A percentile compares a stretch with the other conserved stretches of the same genome.
These are phyloP conservation scores for Gonium pectorale DNA, from an alignment of 139 green algal genomes.

Conservation along the genomic window DNA sequence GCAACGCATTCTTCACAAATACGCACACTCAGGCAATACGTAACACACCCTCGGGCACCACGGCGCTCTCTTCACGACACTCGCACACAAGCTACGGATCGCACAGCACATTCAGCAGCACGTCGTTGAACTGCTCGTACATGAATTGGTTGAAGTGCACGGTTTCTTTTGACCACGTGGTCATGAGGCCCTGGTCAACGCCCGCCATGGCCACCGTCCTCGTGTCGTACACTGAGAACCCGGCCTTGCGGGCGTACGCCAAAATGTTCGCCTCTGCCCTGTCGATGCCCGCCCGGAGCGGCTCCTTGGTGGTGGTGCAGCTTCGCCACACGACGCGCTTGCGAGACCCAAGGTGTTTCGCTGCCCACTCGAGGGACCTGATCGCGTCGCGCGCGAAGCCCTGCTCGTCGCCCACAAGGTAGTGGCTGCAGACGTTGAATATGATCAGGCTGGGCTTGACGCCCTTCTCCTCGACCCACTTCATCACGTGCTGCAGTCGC, in stretches of 20 bases:
- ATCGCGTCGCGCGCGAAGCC: background rate
- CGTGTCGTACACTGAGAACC: background rate
- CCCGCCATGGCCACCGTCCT: background rate
- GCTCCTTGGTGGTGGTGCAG: background rate
- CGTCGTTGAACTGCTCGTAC: constrained; percentile 22
- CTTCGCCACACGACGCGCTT: background rate
- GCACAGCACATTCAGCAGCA: constrained; percentile 15
- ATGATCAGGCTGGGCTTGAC: background rate
- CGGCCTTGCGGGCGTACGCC: background rate
- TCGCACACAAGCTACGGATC: background rate
- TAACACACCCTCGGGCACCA: too few relatives aligned
- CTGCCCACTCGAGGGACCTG: background rate
- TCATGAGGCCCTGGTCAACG: background rate
- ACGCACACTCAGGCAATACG: too few relatives aligned
- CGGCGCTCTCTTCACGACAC: too few relatives aligned
- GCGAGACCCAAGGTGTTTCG: background rate
- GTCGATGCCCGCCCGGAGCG: background rate
- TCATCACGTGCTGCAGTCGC: background rate
- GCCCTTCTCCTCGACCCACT: background rate
- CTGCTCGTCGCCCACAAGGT: background rate
- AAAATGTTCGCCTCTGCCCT: background rate
- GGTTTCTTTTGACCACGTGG: background rate
- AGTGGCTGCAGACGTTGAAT: background rate
- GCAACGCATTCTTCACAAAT: too few relatives aligned
- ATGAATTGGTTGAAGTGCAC: constrained; percentile 3